These are phyloP conservation scores for Hypomyces rosellus DNA, from an alignment of 2,329 filamentous ascomycete species.

Conservation along the genomic window DNA sequence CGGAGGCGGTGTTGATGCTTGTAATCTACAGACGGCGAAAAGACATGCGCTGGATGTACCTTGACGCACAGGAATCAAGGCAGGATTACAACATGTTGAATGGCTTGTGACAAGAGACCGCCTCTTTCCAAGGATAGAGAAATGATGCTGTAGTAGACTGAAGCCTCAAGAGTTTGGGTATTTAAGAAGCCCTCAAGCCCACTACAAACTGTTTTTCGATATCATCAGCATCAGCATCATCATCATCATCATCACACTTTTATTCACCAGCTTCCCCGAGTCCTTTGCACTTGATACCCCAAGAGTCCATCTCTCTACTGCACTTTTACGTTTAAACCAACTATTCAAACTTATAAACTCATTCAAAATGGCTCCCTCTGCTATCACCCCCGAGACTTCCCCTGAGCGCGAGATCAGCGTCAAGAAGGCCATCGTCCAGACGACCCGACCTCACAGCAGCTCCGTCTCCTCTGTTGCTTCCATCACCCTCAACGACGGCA, in stretches of 20 bases:
- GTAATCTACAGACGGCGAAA: conserved; percentile 3
- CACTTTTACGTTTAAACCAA: neutral
- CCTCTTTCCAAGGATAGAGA: neutral
- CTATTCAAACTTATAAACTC: neutral
- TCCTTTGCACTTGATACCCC: too few species aligned
- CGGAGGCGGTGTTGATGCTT: conserved; percentile 17
- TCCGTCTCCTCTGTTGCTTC: conserved; percentile 23
- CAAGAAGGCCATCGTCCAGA: conserved; percentile 22
- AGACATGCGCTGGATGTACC: neutral
- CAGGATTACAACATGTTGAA: neutral
- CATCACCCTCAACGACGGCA: conserved; percentile 66
- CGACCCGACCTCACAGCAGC: conserved; percentile 19
- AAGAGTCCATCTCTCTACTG: too few species aligned
- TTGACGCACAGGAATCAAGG: neutral
- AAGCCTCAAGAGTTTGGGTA: conserved; percentile 7
- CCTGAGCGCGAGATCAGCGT: conserved; percentile 25
- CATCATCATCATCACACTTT: neutral
- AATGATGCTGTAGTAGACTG: neutral
- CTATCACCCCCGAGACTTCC: conserved; percentile 28
- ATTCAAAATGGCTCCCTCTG: conserved; percentile 30
- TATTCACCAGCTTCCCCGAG: neutral
- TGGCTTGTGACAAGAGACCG: neutral
- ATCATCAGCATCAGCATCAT: too few species aligned
- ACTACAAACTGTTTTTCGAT: neutral
- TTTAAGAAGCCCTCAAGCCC: conserved; percentile 15